phyloP scores from a whole-genome alignment of 1,284 basidiomycete genomes.

The Neolentinus lepideus region DNA sequence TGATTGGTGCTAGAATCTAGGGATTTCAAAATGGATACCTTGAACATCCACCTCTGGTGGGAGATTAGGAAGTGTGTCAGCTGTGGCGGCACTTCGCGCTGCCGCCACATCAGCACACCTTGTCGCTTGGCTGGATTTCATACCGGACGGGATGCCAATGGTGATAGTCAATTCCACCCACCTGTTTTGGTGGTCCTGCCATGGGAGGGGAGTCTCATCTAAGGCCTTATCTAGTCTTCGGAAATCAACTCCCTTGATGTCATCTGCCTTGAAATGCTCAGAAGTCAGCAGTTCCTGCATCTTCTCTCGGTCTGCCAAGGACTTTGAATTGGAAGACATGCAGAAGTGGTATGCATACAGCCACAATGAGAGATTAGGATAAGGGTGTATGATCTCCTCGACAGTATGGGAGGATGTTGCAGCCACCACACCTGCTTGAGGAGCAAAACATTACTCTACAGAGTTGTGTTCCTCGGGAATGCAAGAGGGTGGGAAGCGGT shows the following conservation, averaged over 20 bases:
- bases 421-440: background rate
- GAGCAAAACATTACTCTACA: background rate
- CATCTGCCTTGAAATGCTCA: constrained; percentile 3
- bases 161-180: constrained; percentile 9
- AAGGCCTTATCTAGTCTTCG: constrained; percentile 4
- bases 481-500: background rate
- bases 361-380: constrained; percentile 14
- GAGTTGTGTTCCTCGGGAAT: background rate
- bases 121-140: constrained; percentile 9
- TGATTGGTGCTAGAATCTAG: constrained; percentile 8
- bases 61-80: background rate
- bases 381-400: constrained; percentile 14
- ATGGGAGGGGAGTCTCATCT: background rate
- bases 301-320: constrained; percentile 8
- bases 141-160: constrained; percentile 14
- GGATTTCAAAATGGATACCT: background rate
- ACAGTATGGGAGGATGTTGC: background rate
- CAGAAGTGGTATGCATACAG: constrained; percentile 10
- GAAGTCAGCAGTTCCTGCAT: constrained; percentile 6
- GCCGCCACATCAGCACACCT: constrained; percentile 4
- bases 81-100: background rate
- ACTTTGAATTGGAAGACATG: constrained; percentile 9
- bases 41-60: background rate
- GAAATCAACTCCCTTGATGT: constrained; percentile 6
- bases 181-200: constrained; percentile 4